These are phyloP conservation scores for Mrakiaceae sp. DNA, from an alignment of 1,284 basidiomycete species.

Conservation along the genomic window DNA sequence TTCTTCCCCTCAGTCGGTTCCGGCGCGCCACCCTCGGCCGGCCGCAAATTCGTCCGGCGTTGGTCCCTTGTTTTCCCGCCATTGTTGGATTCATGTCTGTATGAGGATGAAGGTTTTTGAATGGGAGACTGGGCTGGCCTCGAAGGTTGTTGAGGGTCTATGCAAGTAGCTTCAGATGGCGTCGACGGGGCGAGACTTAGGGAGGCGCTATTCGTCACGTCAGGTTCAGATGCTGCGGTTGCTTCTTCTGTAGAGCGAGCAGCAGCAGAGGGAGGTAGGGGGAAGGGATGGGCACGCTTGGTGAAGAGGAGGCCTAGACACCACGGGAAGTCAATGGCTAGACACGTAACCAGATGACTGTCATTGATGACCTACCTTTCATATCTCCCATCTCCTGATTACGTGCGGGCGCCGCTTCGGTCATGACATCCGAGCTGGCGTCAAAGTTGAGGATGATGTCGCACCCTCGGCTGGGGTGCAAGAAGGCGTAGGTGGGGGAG, in stretches of 20 bases:
- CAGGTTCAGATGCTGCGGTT: background rate
- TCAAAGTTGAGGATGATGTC: constrained; percentile 19
- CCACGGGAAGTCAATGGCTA: background rate
- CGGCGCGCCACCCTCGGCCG: no score
- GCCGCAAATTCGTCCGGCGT: no score
- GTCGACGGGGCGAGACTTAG: no score
- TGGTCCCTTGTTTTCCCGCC: no score
- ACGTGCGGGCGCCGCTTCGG: constrained; percentile 10
- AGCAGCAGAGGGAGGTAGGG: background rate
- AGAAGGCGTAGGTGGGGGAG: constrained; percentile 20
- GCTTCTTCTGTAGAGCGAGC: background rate
- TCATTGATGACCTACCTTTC: background rate
- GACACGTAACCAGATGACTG: background rate
- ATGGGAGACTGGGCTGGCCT: background rate
- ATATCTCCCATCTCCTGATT: constrained; percentile 12
- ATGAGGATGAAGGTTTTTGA: background rate
- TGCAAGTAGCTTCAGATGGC: no score
- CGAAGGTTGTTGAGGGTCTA: no score
- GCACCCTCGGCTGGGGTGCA: constrained; percentile 15
- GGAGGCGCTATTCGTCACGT: no score
- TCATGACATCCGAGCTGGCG: constrained; percentile 16
- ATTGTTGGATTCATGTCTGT: background rate
- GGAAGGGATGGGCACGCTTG: constrained; percentile 13
- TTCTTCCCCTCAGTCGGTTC: background rate
- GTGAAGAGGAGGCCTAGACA: constrained; percentile 13